Base-by-base conservation (phyloP, 2,329 filamentous ascomycete genomes). In the Clarireedia sp. region DNA sequence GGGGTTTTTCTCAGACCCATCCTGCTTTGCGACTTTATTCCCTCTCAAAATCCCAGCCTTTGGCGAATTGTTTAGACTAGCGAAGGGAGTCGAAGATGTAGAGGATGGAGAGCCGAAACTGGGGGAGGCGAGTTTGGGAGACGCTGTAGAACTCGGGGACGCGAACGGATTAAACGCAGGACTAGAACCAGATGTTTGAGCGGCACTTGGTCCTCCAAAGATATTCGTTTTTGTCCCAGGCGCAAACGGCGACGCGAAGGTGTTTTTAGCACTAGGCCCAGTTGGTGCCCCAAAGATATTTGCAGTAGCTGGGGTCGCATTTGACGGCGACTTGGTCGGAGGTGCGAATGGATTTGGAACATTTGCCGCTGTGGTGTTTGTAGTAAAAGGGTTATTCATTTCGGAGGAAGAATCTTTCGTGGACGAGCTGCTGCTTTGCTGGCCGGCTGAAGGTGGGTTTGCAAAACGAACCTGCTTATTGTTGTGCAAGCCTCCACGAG, bases 381-480 rank as follows among this genome's bases (percentile, higher is more conserved):
- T 17, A 17, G 16, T 37, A 50, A 43, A 50, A 19, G 46, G 12
- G 12, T 24, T 43, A 17, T 54, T 54, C 52, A 54, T 54, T 24
- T 50, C 37, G 33, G 52, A 50, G 26, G 37, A 17, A n/a, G 36
- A 29, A 26, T 23, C 33, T n/a, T 14, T 54, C 17, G 45, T 17
- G 33, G 46, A 26, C 16, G 52, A 41, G 26, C 38, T 33, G 26
- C 38, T 33, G 23, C 36, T 33, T 23, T 49, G 37, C 17, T 54
- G 36, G 23, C 49, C 52, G 23, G n/a, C 37, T 33, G 57, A 23
- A 44, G 52, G 45, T 43, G 54, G 7, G 38, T 59, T 58, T 53
- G 62, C 50, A 54, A 68, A 68, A 51, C 60, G 60, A 23, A 66
- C 64, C 37, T 58, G 56, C 54, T 66, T 68, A 54, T 62, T 64